Evolutionary conservation across 2,329 filamentous ascomycete genomes (phyloP).

Genomic region (Pseudonectria buxi): DNA sequence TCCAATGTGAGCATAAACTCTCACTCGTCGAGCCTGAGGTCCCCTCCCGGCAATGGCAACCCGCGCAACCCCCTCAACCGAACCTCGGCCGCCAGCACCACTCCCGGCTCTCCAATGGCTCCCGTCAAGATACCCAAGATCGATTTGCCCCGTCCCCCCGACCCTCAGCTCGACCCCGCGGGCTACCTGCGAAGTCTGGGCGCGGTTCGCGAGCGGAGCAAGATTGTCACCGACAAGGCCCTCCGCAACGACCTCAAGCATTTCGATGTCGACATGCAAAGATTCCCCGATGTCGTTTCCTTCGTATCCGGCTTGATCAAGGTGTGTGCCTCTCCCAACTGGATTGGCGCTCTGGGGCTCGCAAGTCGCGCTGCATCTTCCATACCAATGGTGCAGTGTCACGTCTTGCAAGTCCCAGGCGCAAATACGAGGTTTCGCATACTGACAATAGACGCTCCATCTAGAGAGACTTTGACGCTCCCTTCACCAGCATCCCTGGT

Average conservation of each 20-base stretch:
- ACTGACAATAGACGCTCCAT: conserved; percentile 6
- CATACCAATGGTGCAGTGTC: no score
- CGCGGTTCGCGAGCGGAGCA: conserved; percentile 74
- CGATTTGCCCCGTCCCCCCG: conserved; percentile 75
- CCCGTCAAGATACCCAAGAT: conserved; percentile 60
- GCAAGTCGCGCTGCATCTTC: no score
- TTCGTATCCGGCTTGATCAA: conserved; percentile 95
- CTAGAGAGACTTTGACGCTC: conserved; percentile 49
- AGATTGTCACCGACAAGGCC: conserved; percentile 69
- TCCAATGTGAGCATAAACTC: conserved; percentile 48
- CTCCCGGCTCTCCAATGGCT: conserved; percentile 43
- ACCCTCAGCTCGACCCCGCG: conserved; percentile 80
- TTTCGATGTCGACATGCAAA: conserved; percentile 81
- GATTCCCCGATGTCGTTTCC: conserved; percentile 74
- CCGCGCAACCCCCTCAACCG: conserved; percentile 37
- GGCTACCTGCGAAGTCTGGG: conserved; percentile 87
- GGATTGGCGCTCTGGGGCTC: not conserved
- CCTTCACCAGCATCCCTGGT: conserved; percentile 63
- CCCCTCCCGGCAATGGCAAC: conserved; percentile 14
- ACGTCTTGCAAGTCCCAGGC: no score
- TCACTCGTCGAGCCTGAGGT: conserved; percentile 36
- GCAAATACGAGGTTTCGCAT: no score
- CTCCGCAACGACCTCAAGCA: conserved; percentile 71
- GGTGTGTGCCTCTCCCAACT: conserved; percentile 42
- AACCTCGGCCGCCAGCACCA: conserved; percentile 43